Evolutionary conservation across 257 asterid species (phyloP).

Genomic region (Solanum paucissectum): DNA sequence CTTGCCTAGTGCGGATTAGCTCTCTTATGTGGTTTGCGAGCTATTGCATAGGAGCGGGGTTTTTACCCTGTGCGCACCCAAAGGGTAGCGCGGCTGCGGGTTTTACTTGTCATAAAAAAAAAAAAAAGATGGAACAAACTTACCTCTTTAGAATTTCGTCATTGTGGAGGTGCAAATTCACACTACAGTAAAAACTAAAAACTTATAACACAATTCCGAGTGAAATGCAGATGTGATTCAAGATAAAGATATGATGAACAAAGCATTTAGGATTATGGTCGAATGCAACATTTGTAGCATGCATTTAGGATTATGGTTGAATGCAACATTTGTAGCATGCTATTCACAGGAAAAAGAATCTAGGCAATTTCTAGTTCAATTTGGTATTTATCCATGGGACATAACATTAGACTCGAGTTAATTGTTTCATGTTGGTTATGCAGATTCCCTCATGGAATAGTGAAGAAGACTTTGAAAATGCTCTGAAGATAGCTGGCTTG

Average conservation of each 20-base stretch:
- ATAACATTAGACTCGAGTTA: not conserved
- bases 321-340: not conserved
- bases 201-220: not conserved
- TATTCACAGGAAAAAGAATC: not conserved
- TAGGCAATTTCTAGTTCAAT: not conserved
- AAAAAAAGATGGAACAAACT: not conserved
- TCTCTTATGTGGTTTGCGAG: no score
- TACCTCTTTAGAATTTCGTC: not conserved
- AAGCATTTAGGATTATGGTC: not conserved
- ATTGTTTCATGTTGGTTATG: not conserved
- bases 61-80: no score
- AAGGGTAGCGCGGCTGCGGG: no score
- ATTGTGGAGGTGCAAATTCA: not conserved
- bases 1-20: no score
- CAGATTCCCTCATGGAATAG: constrained; percentile 52
- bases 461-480: constrained; percentile 36
- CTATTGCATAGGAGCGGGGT: no score
- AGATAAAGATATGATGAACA: not conserved
- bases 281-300: not conserved
- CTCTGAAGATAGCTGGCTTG: constrained; percentile 58
- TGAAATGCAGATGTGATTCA: not conserved
- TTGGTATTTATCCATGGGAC: not conserved
- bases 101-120: no score
- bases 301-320: not conserved
- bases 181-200: not conserved